phyloP scores from a whole-genome alignment of 2,329 filamentous ascomycete species.

The Trichoderma sp. region DNA sequence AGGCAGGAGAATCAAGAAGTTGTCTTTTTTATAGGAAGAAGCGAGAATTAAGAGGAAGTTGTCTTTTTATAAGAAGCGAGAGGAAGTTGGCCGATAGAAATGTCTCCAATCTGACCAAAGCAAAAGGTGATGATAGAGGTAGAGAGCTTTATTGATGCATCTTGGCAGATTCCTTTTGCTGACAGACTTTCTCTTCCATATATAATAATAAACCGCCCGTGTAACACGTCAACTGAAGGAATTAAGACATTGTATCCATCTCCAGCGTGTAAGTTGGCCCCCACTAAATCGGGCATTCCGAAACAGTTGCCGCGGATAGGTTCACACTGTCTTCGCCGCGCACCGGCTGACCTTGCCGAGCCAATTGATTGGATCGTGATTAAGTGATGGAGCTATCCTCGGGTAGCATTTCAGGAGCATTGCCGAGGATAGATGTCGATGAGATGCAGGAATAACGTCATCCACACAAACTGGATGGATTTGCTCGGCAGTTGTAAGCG shows the following conservation, averaged over 20 bases:
- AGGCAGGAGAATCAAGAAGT: neutral
- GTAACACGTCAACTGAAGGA: neutral
- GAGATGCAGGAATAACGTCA: neutral
- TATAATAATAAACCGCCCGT: neutral
- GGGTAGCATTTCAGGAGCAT: too few relatives aligned
- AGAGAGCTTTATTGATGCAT: neutral
- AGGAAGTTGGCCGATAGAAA: neutral
- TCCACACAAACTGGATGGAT: neutral
- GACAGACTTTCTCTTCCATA: neutral
- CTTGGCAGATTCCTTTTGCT: neutral
- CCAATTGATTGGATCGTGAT: neutral
- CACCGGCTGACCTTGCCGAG: neutral
- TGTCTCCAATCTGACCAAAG: rapidly evolving
- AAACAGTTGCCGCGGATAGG: neutral
- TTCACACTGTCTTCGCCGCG: neutral
- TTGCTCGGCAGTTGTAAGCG: neutral
- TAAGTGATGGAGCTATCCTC: neutral
- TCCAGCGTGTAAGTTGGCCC: neutral
- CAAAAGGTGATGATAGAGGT: neutral
- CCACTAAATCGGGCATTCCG: neutral
- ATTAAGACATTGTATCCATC: neutral
- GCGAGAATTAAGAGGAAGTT: too few relatives aligned
- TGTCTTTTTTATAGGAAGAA: neutral
- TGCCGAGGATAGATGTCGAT: neutral
- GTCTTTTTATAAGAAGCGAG: neutral